These are phyloP conservation scores for Pilobolus umbonatus DNA, from an alignment of 192 early-diverging fungal genomes.

Conservation along the genomic window DNA sequence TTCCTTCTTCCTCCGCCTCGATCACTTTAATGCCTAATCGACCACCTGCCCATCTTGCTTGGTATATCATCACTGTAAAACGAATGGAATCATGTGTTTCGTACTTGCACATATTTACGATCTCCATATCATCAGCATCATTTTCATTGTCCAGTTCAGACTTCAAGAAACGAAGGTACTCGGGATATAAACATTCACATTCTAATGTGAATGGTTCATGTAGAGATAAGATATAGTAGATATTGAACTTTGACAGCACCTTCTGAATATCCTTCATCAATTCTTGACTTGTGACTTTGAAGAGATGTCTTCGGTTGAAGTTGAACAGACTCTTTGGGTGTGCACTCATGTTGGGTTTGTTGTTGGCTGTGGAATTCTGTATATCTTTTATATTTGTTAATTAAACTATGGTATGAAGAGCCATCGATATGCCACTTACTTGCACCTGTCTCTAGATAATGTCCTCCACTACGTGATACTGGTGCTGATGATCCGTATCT, in stretches of 20 bases:
- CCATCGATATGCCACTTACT: not conserved
- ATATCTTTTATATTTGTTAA: not conserved
- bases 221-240: not conserved
- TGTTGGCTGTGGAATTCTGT: not conserved
- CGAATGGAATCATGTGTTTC: not conserved
- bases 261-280: conserved; percentile 12
- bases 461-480: not conserved
- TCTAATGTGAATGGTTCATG: conserved; percentile 1
- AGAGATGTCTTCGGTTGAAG: conserved; percentile 21
- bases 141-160: not conserved
- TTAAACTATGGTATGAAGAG: not conserved
- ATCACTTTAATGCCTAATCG: conserved; percentile 16
- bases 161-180: not conserved
- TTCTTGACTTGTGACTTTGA: not conserved
- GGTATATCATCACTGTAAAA: conserved; percentile 18
- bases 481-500: not conserved
- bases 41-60: conserved; percentile 23
- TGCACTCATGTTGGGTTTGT: not conserved
- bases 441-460: not conserved
- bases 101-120: no score
- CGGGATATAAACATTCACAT: conserved; percentile 4
- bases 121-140: not conserved
- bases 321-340: conserved; percentile 23
- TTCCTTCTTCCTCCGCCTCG: conserved; percentile 19
- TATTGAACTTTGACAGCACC: not conserved